A percentile compares a stretch with the other conserved stretches of the same genome.
These are phyloP conservation scores for Diaporthe vaccinii DNA, from an alignment of 2,329 filamentous ascomycete species.

Conservation along the genomic window DNA sequence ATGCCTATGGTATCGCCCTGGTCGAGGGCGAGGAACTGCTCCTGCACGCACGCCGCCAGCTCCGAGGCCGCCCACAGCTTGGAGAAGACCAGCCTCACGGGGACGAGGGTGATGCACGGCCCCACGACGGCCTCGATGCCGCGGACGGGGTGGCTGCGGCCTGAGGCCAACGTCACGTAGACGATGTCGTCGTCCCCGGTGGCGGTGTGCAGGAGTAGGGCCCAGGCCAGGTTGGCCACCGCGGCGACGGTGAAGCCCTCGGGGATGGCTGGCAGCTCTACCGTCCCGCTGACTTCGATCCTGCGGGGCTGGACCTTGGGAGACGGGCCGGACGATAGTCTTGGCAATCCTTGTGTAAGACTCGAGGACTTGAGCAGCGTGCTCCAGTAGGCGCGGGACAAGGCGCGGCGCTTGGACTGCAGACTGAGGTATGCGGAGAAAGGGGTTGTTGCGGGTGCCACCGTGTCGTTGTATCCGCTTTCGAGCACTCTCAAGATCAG, in stretches of 20 bases:
- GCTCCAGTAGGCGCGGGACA: neutral
- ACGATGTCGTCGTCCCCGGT: neutral
- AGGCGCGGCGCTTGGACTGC: neutral
- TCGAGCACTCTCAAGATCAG: neutral
- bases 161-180: neutral
- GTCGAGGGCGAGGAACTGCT: constrained; percentile 6
- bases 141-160: neutral
- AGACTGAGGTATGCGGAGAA: neutral
- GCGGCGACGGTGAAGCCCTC: neutral
- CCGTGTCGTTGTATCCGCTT: neutral
- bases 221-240: neutral
- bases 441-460: neutral
- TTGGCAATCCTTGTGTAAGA: neutral
- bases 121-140: neutral
- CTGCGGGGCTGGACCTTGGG: neutral
- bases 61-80: constrained; percentile 1
- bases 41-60: neutral
- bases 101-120: neutral
- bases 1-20: neutral
- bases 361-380: neutral
- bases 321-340: neutral
- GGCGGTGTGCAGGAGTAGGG: neutral
- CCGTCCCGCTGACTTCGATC: neutral
- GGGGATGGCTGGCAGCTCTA: neutral
- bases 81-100: neutral